Evolutionary conservation across 352 stramenopile genomes (phyloP).

Genomic region (Thraustochytrium sp.): DNA sequence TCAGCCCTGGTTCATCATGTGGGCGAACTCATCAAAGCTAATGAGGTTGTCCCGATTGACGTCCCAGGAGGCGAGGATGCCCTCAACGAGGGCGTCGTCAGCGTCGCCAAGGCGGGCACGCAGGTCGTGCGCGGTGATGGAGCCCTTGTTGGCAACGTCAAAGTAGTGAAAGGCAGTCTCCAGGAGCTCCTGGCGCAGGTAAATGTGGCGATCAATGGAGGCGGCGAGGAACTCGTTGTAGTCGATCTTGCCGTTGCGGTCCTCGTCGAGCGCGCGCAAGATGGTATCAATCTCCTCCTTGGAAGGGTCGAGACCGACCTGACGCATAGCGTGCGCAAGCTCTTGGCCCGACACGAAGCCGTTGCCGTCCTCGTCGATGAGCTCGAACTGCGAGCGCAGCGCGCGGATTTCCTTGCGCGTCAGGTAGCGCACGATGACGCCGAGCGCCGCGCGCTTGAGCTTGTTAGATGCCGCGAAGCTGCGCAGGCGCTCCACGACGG

Average conservation of each 20-base stretch:
- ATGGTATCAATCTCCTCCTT: constrained; percentile 16
- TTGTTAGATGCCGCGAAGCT: constrained; percentile 20
- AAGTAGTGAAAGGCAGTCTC: constrained; percentile 38
- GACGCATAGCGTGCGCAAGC: constrained; percentile 20
- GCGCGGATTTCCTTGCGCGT: constrained; percentile 33
- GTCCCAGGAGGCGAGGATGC: neutral
- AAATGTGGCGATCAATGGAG: constrained; percentile 38
- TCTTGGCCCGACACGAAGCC: constrained; percentile 26
- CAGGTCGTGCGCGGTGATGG: constrained; percentile 21
- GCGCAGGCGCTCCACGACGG: neutral
- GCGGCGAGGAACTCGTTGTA: constrained; percentile 57
- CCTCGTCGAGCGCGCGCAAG: neutral
- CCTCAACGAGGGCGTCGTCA: neutral
- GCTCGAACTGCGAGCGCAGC: constrained; percentile 40
- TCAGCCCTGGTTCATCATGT: constrained; percentile 15
- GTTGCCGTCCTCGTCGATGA: constrained; percentile 41
- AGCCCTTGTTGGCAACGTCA: constrained; percentile 5
- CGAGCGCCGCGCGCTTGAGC: constrained; percentile 25
- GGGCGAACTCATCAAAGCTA: constrained; percentile 21
- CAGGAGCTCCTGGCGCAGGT: constrained; percentile 39
- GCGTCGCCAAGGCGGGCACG: neutral
- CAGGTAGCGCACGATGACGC: constrained; percentile 39
- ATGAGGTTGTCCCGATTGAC: neutral
- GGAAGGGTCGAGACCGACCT: neutral
- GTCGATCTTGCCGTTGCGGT: constrained; percentile 48